Base-by-base conservation (phyloP, 257 asterid species). In the Solanum chilense region DNA sequence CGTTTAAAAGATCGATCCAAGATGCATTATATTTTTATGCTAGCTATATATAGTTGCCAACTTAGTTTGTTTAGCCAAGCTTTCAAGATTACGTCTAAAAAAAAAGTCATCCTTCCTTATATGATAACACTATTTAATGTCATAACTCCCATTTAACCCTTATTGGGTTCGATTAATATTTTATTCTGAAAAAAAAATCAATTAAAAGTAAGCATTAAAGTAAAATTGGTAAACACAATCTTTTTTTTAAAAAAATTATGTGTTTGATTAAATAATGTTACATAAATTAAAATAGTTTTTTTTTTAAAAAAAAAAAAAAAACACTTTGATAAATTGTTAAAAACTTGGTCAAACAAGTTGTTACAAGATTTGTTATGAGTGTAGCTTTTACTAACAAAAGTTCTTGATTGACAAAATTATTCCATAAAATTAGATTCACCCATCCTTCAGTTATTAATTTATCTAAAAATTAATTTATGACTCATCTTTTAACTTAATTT, bases 161-260 rank as follows among this genome's bases (percentile, higher is more conserved):
- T 56, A 56, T 56, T 56, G 12, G 64, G 25, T 7, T 0, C 12
- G 2, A 5, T 20, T 3, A 58, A 58, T 11, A 56, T 56, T 18
- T 56, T 3, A 2, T 12, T 45, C 0, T 45, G 52, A 45, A 45
- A 5, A 11, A 10, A 44, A 44, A 11, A 0, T 3, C 49, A 44
- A 44, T 4, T 44, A 12, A 58, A 58, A 58, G 5, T 16, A 37
- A 20, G 12, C 16, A n/a, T 7, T 11, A 12, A 12, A 45, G 13
- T 45, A 12, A 12, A 1, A 12, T 45, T 45, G 1, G 13, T 12
- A 45, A 20, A 7, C 60, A 49, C 23, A 15, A 15, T 49, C 16
- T 15, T 12, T 15, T 12, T 44, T 56, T 20, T 7, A 18, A 20
- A 56, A 20, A 7, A 7, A 56, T 56, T 56, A 0, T 0, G 12